A percentile compares a stretch with the other conserved stretches of the same genome.
Conservation (phyloP, 768 basidiomycete genomes). For the Cyclocybe cylindracea region DNA sequence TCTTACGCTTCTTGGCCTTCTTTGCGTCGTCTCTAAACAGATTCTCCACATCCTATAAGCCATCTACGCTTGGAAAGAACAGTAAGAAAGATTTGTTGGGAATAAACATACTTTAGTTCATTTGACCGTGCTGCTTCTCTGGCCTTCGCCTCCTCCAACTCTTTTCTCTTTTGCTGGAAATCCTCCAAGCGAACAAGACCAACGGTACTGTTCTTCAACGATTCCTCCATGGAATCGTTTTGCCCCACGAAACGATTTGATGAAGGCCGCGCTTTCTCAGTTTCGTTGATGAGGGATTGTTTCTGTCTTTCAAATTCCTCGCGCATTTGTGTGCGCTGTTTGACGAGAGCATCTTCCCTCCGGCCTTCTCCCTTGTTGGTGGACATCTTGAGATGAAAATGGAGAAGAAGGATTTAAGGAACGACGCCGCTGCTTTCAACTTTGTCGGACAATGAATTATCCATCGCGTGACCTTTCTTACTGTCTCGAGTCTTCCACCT, state of each 20-base stretch:
- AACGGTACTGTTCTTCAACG: slow-evolving; percentile 86
- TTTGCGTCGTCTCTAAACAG: slow-evolving; percentile 85
- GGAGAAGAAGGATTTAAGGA: slow-evolving; percentile 9
- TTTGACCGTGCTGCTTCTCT: slow-evolving; percentile 84
- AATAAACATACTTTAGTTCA: slow-evolving; percentile 79
- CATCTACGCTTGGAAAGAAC: slow-evolving; percentile 36
- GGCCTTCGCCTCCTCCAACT: slow-evolving; percentile 89
- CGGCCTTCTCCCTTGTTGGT: slow-evolving; percentile 79
- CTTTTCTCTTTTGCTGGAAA: slow-evolving; percentile 86
- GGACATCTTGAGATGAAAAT: slow-evolving; percentile 52
- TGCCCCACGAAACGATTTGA: slow-evolving; percentile 90
- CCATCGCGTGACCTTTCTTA: slow-evolving; percentile 7
- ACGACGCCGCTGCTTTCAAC: not conserved
- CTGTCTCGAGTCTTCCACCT: slow-evolving; percentile 12
- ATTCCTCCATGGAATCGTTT: slow-evolving; percentile 93
- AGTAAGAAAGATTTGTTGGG: slow-evolving; percentile 20
- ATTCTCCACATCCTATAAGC: slow-evolving; percentile 81
- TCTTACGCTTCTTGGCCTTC: slow-evolving; percentile 92
- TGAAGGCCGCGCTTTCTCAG: slow-evolving; percentile 89
- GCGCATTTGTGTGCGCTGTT: slow-evolving; percentile 77
- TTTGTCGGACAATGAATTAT: slow-evolving; percentile 30
- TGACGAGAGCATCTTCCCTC: slow-evolving; percentile 81
- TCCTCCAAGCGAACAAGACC: slow-evolving; percentile 92
- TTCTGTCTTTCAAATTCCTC: slow-evolving; percentile 85
- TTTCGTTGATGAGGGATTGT: slow-evolving; percentile 80